A percentile compares a stretch with the other conserved stretches of the same genome.
Evolutionary conservation across 1,284 basidiomycete genomes (phyloP).

Genomic region (Marasmius fiardii): DNA sequence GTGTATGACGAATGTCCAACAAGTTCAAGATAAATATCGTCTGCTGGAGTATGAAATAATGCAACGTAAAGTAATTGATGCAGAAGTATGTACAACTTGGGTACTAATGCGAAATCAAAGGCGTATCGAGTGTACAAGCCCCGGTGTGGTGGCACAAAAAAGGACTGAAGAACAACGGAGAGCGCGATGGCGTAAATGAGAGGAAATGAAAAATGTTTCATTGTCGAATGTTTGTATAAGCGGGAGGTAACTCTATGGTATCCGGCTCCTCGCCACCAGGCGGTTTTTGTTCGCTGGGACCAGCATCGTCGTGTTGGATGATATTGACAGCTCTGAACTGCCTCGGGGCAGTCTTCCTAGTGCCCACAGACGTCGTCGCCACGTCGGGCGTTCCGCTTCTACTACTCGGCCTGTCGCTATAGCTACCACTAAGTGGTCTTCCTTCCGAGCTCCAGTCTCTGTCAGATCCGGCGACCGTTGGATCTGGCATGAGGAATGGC

Average conservation of each 20-base stretch:
- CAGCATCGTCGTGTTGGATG: constrained; percentile 80
- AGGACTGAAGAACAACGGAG: too few species aligned
- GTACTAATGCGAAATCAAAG: too few species aligned
- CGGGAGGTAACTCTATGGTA: constrained; percentile 77
- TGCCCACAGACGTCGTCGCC: constrained; percentile 22
- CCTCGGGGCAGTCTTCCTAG: constrained; percentile 40
- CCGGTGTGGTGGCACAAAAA: too few species aligned
- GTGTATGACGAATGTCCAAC: too few species aligned
- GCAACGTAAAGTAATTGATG: too few species aligned
- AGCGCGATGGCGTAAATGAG: too few species aligned
- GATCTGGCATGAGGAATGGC: constrained; percentile 66
- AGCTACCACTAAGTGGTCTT: constrained; percentile 31
- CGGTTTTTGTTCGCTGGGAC: constrained; percentile 39
- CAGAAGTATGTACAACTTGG: too few species aligned
- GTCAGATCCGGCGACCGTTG: constrained; percentile 32
- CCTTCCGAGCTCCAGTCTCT: constrained; percentile 20
- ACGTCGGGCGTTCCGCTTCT: constrained; percentile 37
- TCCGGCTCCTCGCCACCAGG: constrained; percentile 43
- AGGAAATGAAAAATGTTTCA: background rate
- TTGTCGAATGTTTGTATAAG: constrained; percentile 60
- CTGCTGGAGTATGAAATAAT: too few species aligned
- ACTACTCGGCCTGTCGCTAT: constrained; percentile 23
- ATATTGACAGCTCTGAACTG: constrained; percentile 69
- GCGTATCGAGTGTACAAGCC: too few species aligned
- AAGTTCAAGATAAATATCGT: too few species aligned